Evolutionary conservation across 495 filamentous ascomycete species (phyloP), one percentile per base, ranked within the genome.

Genomic region (Chaetomium cochliodes): DNA sequence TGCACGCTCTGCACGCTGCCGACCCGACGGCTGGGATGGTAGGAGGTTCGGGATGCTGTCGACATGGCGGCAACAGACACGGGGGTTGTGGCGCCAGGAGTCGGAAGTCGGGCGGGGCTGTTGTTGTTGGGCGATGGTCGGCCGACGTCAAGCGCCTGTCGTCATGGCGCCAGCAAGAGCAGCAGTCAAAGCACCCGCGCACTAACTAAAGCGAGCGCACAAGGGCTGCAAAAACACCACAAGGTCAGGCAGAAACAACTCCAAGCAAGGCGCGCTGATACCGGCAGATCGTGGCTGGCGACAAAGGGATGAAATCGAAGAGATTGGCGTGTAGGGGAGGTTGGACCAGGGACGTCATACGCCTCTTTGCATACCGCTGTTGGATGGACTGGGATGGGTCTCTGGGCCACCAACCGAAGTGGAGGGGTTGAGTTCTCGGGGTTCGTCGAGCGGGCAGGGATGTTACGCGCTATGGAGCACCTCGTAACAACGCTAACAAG

Each of bases 1-100:
- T 60, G 63, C n/a, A 63, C 58, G 65, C 70, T 74, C 58, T 79
- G 76, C 41, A 80, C 64, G 67, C 80, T 84, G 59, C 77, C 74
- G 58, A 81, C 58, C 51, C 78, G 78, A 66, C 77, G 77, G 66
- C 72, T 74, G 25, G 76, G 72, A 33, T 73, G 69, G 60, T 74
- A 71, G 33, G 80, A 69, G 37, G 65, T 74, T 62, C 75, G 46
- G 46, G 46, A 50, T 11, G 46, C 18, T 3, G 46, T 70, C 67
- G 81, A 82, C 81, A 84, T 83, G 65, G 26, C 61, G 70, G 41
- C 9, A 16, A 52, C 71, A 62, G 71, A 62, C 23, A 33, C 25
- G 64, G 61, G 53, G 54, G 60, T n/a, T 8, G 9, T 46, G 54
- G n/a, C 46, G 44, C 15, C 51, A 42, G 5, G 42, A 30, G 28